These are phyloP conservation scores for Podospora pseudopauciseta DNA, from an alignment of 495 filamentous ascomycete genomes.

Conservation along the genomic window DNA sequence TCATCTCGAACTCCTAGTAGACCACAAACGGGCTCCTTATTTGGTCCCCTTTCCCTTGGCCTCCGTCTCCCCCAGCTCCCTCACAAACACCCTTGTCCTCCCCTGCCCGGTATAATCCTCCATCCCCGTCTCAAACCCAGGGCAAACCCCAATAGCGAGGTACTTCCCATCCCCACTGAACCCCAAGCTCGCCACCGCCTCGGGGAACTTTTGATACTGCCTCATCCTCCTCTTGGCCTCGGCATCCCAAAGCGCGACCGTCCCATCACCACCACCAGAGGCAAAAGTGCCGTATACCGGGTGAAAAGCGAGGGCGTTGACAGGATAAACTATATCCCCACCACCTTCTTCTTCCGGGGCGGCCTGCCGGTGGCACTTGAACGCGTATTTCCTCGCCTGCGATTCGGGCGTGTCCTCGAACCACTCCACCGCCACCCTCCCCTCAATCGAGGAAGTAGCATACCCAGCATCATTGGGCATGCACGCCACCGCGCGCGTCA, in stretches of 20 bases:
- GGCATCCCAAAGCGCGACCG: constrained; percentile 95
- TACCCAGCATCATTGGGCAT: constrained; percentile 96
- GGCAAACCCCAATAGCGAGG: constrained; percentile 78
- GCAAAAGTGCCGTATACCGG: constrained; percentile 89
- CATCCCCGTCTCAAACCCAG: constrained; percentile 88
- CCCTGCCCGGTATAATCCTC: constrained; percentile 66
- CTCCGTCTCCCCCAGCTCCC: constrained; percentile 81
- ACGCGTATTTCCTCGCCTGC: constrained; percentile 91
- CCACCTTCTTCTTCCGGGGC: constrained; percentile 48
- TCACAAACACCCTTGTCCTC: constrained; percentile 68
- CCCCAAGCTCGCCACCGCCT: constrained; percentile 69
- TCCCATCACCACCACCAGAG: constrained; percentile 86
- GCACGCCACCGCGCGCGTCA: constrained; percentile 88
- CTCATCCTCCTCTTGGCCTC: constrained; percentile 84
- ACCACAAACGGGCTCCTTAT: constrained; percentile 19
- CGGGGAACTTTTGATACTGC: constrained; percentile 79
- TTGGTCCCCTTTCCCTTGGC: constrained; percentile 79
- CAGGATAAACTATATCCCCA: constrained; percentile 89
- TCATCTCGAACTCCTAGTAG: neutral
- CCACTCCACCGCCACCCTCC: constrained; percentile 93
- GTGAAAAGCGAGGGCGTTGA: constrained; percentile 92
- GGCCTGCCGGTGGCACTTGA: constrained; percentile 90
- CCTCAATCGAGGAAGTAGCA: constrained; percentile 84
- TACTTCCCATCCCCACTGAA: constrained; percentile 80
- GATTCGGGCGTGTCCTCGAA: constrained; percentile 83